These are phyloP conservation scores for Xeromyces bisporus DNA, from an alignment of 495 filamentous ascomycete species.

Conservation along the genomic window DNA sequence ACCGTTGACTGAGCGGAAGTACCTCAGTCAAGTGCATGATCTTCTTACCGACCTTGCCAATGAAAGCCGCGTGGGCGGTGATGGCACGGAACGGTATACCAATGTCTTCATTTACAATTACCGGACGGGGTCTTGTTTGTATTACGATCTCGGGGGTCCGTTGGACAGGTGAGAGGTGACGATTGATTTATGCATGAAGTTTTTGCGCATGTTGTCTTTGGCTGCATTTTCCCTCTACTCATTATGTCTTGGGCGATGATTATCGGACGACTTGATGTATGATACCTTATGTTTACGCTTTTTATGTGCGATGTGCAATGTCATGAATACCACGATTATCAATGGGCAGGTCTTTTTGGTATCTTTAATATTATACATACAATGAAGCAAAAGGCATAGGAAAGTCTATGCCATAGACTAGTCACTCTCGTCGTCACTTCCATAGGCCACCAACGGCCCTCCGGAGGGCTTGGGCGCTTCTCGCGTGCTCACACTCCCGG, in stretches of 20 bases:
- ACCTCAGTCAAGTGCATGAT: conserved; percentile 73
- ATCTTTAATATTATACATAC: conserved; percentile 25
- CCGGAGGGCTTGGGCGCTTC: conserved; percentile 14
- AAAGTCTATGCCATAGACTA: conserved; percentile 9
- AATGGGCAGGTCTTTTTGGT: conserved; percentile 13
- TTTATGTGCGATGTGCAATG: conserved; percentile 4
- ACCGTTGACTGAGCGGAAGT: conserved; percentile 62
- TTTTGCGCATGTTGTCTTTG: too few relatives aligned
- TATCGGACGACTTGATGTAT: background rate
- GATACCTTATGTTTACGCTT: too few relatives aligned
- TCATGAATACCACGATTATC: conserved; percentile 2
- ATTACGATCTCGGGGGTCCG: conserved; percentile 46
- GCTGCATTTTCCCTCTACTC: too few relatives aligned
- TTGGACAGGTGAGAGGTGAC: conserved; percentile 16
- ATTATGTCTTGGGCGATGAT: too few relatives aligned
- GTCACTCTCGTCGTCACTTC: conserved; percentile 71
- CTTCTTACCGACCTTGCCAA: conserved; percentile 46
- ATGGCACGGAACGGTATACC: conserved; percentile 32
- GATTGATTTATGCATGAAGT: too few relatives aligned
- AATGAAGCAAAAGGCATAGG: conserved; percentile 5
- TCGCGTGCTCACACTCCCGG: conserved; percentile 24
- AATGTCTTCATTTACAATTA: conserved; percentile 74
- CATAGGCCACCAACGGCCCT: conserved; percentile 76
- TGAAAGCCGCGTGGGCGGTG: conserved; percentile 20
- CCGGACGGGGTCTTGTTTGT: conserved; percentile 54